These are phyloP conservation scores for Rhodotorula sp. DNA, from an alignment of 1,284 basidiomycete genomes.

Conservation along the genomic window DNA sequence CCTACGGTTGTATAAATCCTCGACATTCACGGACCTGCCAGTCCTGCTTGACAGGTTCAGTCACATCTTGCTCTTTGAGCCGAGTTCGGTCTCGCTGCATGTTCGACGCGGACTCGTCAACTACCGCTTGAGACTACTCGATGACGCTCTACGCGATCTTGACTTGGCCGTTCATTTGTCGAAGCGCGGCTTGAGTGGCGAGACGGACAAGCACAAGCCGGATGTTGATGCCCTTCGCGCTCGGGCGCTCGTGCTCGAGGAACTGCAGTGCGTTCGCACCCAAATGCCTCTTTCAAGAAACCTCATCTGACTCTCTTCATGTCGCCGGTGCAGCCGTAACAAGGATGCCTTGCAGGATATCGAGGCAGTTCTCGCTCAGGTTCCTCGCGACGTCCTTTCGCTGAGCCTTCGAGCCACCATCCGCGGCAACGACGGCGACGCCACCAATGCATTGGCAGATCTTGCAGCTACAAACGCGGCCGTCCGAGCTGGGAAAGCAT, in stretches of 20 bases:
- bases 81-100: conserved; percentile 27
- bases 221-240: conserved; percentile 26
- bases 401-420: conserved; percentile 26
- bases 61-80: conserved; percentile 38
- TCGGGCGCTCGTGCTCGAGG: conserved; percentile 17
- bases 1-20: conserved; percentile 17
- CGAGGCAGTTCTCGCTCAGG: conserved; percentile 3
- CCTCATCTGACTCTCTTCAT: background rate
- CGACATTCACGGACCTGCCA: conserved; percentile 12
- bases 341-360: conserved; percentile 5
- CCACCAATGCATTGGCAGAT: conserved; percentile 15
- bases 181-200: background rate
- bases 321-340: conserved; percentile 13
- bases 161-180: conserved; percentile 7
- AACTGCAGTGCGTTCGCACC: conserved; percentile 25
- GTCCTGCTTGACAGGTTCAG: conserved; percentile 25
- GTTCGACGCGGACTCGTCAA: conserved; percentile 22
- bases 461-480: conserved; percentile 26
- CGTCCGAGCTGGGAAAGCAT: conserved; percentile 12
- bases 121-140: conserved; percentile 34
- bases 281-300: too few relatives aligned
- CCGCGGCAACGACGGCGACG: conserved; percentile 9
- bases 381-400: conserved; percentile 28
- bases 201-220: background rate
- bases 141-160: conserved; percentile 19